Percentiles rank a stretch among this genome's conserved stretches.
These are phyloP conservation scores for Allium sativum DNA, from an alignment of 106 monocot genomes.

Conservation along the genomic window DNA sequence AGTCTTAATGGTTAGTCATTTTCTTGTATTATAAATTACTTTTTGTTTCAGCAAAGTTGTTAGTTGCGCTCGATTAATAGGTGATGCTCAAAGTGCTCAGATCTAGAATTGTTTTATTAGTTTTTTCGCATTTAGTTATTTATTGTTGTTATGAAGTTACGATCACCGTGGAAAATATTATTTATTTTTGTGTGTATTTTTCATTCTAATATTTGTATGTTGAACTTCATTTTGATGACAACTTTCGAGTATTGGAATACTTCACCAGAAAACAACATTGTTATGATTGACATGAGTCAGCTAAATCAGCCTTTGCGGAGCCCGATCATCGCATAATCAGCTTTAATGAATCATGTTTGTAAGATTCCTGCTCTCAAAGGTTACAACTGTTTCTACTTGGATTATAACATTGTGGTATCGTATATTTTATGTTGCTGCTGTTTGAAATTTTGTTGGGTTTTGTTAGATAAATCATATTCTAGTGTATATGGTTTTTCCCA, in stretches of 20 bases:
- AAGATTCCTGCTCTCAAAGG: constrained; percentile 97
- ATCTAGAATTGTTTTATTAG: background rate
- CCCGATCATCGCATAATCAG: constrained; percentile 92
- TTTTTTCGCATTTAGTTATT: background rate
- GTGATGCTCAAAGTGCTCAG: background rate
- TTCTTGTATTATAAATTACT: background rate
- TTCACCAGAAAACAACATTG: constrained; percentile 88
- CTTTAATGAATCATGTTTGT: constrained; percentile 86
- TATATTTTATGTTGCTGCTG: background rate
- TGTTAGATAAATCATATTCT: too few relatives aligned
- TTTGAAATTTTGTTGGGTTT: background rate
- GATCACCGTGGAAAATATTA: background rate
- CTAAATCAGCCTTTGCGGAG: constrained; percentile 87
- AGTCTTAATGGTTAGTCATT: constrained; percentile 55
- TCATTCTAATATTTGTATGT: too few relatives aligned
- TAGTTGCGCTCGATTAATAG: too few relatives aligned
- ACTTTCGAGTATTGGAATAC: constrained; percentile 89
- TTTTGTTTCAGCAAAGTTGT: too few relatives aligned
- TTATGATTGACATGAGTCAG: constrained; percentile 86
- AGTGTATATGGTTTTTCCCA: background rate
- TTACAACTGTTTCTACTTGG: constrained; percentile 4
- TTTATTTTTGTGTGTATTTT: background rate
- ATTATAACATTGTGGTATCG: background rate
- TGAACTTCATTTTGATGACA: constrained; percentile 16
- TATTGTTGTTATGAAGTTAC: constrained; percentile 3